Percentiles rank a stretch among this genome's conserved stretches.
Evolutionary conservation across 176 grass and related monocot genomes (phyloP).

Genomic region (Luzula sylvatica): DNA sequence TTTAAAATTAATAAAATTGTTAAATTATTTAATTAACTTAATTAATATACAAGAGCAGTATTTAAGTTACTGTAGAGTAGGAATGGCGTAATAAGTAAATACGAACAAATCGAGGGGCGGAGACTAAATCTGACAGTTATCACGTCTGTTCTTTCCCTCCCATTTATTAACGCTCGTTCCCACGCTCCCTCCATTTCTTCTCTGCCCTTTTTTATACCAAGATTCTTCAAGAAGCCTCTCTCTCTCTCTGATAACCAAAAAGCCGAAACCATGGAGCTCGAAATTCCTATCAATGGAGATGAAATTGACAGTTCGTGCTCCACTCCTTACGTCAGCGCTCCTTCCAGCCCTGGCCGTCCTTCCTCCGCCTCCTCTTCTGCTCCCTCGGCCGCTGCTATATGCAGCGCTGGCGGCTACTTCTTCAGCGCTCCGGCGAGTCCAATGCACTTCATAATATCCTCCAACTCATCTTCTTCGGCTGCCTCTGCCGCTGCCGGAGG

Average conservation of each 20-base stretch:
- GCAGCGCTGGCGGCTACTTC: conserved; percentile 41
- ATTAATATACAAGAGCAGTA: background rate
- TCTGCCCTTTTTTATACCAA: conserved; percentile 1
- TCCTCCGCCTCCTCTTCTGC: conserved; percentile 10
- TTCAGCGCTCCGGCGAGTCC: conserved; percentile 94
- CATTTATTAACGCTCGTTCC: conserved; percentile 41
- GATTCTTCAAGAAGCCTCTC: background rate
- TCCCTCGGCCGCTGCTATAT: background rate
- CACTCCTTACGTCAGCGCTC: conserved; percentile 57
- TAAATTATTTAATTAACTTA: background rate
- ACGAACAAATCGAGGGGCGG: background rate
- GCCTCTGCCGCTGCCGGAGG: background rate
- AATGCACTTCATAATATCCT: conserved; percentile 76
- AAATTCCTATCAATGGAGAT: conserved; percentile 20
- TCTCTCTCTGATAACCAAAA: background rate
- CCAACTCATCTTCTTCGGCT: conserved; percentile 21
- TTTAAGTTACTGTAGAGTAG: background rate
- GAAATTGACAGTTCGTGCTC: conserved; percentile 68
- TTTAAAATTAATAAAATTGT: background rate
- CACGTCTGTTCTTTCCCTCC: conserved; percentile 7
- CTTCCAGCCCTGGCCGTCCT: conserved; percentile 49
- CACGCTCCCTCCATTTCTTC: conserved; percentile 1
- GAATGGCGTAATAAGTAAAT: conserved; percentile 16
- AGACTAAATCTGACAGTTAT: conserved; percentile 28
- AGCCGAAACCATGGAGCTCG: conserved; percentile 24